Base-by-base conservation (phyloP, 768 basidiomycete species). In the Hygrocybe punicea region DNA sequence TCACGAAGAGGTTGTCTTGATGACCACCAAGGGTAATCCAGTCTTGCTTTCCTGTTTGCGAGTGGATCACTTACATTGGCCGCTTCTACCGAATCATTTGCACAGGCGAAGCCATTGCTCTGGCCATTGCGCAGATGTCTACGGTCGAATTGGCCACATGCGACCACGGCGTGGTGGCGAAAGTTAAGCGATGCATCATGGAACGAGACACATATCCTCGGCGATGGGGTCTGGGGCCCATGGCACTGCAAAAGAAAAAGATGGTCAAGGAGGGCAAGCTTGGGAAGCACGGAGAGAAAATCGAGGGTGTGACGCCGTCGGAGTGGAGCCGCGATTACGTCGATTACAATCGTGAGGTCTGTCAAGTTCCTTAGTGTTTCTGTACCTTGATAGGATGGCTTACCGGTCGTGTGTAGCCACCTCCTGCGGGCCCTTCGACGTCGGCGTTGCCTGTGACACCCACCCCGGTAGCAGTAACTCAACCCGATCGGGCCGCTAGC, bases 101-200 rank as follows among this genome's bases (percentile, higher is more conserved):
- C 57, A 42, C 29, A 89, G 89, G 90, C 60, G 94, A 97, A 72
- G 95, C 91, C 33, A 96, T 96, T 67, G 94, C 94, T 19, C 82
- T 97, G 40, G 95, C 90, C 56, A 86, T 96, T 61, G 92, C 95
- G 17, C 93, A 96, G 69, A 99, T 99, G 97, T 92, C 95, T 16
- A 98, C 97, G 10, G 96, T 96, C 57, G 97, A 99, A 71, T 85
- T 99, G 50, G 90, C 93, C 8, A 96, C 95, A 2, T 98, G 96
- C 71, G 95, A 98, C 70, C 96, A 99, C 68, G 97, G 97, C 47
- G 93, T 99, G 56, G 96, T 98, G 42, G 97, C 97, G 35, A 98
- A 98, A 76, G 93, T 99, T 68, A 99, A 99, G 77, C 81, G 97
- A 51, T 98, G 96, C 69, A 98, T 99, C 68, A 99, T 99, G 97